A percentile compares a stretch with the other conserved stretches of the same genome.
Evolutionary conservation across 257 asterid genomes (phyloP).

Genomic region (Leonotis leonurus): DNA sequence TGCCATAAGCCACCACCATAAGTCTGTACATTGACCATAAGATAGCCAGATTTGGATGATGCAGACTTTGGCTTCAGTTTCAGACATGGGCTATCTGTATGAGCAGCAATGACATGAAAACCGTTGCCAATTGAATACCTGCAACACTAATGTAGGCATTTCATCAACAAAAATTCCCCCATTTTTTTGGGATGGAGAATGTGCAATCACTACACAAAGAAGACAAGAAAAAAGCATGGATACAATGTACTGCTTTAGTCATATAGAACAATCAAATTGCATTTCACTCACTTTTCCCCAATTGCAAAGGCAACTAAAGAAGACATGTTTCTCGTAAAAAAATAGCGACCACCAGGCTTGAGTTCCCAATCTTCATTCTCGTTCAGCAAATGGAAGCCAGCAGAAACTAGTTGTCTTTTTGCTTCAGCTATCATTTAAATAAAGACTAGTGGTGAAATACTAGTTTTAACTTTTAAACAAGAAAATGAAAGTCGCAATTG

Average conservation of each 20-base stretch:
- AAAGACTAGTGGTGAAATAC: constrained; percentile 5
- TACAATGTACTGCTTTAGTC: neutral
- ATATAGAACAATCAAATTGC: constrained; percentile 10
- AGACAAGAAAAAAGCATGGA: constrained; percentile 1
- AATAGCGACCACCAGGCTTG: constrained; percentile 96
- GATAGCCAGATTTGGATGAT: constrained; percentile 79
- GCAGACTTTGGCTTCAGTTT: constrained; percentile 96
- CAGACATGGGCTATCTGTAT: constrained; percentile 97
- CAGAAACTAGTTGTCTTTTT: constrained; percentile 67
- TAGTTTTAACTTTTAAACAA: neutral
- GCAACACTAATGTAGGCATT: constrained; percentile 36
- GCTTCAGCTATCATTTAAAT: constrained; percentile 74
- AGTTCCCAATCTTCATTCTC: constrained; percentile 94
- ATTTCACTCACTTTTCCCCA: constrained; percentile 75
- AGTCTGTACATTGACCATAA: constrained; percentile 87
- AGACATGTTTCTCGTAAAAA: constrained; percentile 95
- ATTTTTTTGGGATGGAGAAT: neutral
- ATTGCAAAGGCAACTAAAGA: constrained; percentile 91
- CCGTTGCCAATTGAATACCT: constrained; percentile 86
- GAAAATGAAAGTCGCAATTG: neutral
- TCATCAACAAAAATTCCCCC: constrained; percentile 15
- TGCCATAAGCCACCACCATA: constrained; percentile 99
- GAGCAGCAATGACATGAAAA: constrained; percentile 95
- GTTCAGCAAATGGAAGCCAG: constrained; percentile 82
- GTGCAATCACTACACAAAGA: constrained; percentile 3